Percentiles rank a stretch among this genome's conserved stretches.
Conservation (phyloP, 2,329 filamentous ascomycete genomes). For the Fonsecaea nubica region DNA sequence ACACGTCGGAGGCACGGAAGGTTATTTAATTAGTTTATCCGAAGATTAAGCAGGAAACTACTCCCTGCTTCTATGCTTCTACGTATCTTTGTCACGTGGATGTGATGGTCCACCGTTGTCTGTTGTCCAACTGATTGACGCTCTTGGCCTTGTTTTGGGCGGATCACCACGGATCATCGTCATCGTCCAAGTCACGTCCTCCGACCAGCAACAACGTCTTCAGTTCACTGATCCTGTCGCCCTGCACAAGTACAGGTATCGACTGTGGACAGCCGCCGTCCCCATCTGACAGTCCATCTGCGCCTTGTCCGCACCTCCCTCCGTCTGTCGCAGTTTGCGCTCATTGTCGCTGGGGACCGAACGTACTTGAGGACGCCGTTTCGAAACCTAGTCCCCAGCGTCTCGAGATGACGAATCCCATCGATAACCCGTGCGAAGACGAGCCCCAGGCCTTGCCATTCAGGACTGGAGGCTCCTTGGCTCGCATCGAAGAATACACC, state of each 20-base stretch:
- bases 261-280: neutral
- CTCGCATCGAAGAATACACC: conserved; percentile 31
- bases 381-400: neutral
- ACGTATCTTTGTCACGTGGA: neutral
- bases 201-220: neutral
- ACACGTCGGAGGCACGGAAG: neutral
- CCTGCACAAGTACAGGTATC: neutral
- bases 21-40: neutral
- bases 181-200: conserved; percentile 4
- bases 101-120: neutral
- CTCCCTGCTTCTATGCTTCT: neutral
- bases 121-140: neutral
- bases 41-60: neutral
- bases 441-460: conserved; percentile 30
- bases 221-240: neutral
- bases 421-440: conserved; percentile 26
- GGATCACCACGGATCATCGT: conserved; percentile 10
- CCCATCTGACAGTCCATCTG: neutral
- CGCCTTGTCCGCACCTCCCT: neutral
- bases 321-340: neutral
- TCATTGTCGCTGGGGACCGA: neutral
- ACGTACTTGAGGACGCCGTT: neutral
- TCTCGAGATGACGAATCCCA: conserved; percentile 29
- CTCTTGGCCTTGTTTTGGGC: neutral
- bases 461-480: conserved; percentile 27